Percentiles rank a stretch among this genome's conserved stretches.
These are phyloP conservation scores for Vigna reflexopilosa DNA, from an alignment of 306 rosid genomes.

Conservation along the genomic window DNA sequence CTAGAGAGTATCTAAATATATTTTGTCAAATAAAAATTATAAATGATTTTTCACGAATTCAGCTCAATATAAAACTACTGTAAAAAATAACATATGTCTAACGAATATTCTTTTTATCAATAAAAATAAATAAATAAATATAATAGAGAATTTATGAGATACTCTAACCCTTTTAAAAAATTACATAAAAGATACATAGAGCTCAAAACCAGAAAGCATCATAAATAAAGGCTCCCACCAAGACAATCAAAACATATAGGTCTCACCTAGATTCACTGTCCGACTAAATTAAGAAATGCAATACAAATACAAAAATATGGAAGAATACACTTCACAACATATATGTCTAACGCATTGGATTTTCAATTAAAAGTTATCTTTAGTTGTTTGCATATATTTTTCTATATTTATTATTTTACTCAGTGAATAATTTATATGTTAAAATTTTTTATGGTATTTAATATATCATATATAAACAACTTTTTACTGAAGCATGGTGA, in stretches of 20 bases:
- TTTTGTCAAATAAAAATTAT: not conserved
- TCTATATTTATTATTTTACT: not conserved
- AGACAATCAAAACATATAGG: too few species aligned
- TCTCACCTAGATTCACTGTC: too few species aligned
- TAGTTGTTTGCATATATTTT: not conserved
- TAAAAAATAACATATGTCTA: not conserved
- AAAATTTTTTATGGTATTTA: not conserved
- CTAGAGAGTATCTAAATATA: not conserved
- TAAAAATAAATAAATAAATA: too few species aligned
- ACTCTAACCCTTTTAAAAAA: too few species aligned
- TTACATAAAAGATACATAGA: too few species aligned
- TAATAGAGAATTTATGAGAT: too few species aligned
- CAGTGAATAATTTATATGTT: not conserved
- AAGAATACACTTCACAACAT: too few species aligned
- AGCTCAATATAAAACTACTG: not conserved
- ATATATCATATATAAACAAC: not conserved
- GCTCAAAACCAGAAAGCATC: too few species aligned
- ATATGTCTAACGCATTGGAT: not conserved
- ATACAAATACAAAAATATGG: too few species aligned
- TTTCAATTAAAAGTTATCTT: not conserved
- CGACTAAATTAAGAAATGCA: too few species aligned
- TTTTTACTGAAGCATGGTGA: not conserved
- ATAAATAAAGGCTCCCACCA: too few species aligned
- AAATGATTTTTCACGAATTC: not conserved
- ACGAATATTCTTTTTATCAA: not conserved